Evolutionary conservation across 2,329 filamentous ascomycete species (phyloP), one percentile per base, ranked within the genome.

Genomic region (Aspergillus sp.): DNA sequence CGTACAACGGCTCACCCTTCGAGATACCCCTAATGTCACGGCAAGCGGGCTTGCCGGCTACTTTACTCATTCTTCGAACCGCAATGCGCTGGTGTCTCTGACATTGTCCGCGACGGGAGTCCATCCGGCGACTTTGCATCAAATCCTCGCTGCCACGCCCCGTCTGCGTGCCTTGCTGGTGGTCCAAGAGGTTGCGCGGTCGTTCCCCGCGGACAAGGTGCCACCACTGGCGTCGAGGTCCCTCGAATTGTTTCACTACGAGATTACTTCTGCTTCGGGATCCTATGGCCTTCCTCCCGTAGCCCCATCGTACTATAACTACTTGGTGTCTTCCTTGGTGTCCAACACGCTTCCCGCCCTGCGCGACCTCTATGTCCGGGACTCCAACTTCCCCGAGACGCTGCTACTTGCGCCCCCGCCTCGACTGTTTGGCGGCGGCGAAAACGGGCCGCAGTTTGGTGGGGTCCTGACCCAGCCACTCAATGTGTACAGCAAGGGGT

Each of bases 251-350:
- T 76, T 97, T 13, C 87, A 93, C 61, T 96, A 86, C 67, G 93
- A 96, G 71, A 89, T 97, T 66, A 87, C 83, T 10, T 72, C 70
- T 6, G 53, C 63, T 3, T 75, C 82, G 0, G 82, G 84, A 19
- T 79, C 85, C 10, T 87, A 83, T 54, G 72, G 75, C 10, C 68
- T 81, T 47, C 76, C 79, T 46, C 72, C 76, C 0, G 76, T 80
- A 1, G 73, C 77, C 6, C 73, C 76, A 20, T 81, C 79, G 16
- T 95, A 96, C 74, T 95, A 96, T 71, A 82, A 84, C 55, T 96
- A 96, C 71, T 82, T 97, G 17, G 86, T 90, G 22, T 82, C 82
- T n/a, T 95, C 90, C 0, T 82, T 97, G 30, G 83, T 94, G 54
- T 82, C 84, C 14, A 87, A 87, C 56, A 82, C 84, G 7, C 79